Evolutionary conservation across 2,329 filamentous ascomycete species (phyloP).

Genomic region (Tolypocladium tropicale): DNA sequence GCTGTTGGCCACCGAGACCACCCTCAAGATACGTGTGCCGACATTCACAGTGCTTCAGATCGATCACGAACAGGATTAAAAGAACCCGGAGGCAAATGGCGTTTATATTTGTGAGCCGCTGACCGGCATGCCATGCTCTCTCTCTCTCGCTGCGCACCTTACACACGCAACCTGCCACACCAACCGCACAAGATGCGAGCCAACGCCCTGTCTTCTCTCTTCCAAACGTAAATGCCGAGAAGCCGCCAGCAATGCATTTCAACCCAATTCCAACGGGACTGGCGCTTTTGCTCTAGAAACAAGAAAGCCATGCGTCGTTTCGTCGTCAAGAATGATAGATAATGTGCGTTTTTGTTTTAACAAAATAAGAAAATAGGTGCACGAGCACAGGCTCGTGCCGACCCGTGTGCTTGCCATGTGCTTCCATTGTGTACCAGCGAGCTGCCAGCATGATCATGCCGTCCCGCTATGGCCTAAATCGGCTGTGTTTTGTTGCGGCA

Average conservation of each 20-base stretch:
- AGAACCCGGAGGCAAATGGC: neutral
- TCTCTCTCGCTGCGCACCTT: neutral
- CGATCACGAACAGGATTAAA: neutral
- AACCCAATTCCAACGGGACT: neutral
- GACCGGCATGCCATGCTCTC: neutral
- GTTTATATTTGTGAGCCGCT: neutral
- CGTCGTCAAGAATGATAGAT: slow-evolving; percentile 9
- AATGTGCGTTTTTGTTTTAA: no score
- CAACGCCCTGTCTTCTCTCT: neutral
- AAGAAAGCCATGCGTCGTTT: slow-evolving; percentile 9
- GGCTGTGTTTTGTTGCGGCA: neutral
- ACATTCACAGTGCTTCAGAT: neutral
- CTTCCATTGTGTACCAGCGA: neutral
- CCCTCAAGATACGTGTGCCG: neutral
- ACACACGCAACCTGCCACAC: neutral
- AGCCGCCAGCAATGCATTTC: neutral
- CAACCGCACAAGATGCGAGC: neutral
- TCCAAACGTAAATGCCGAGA: neutral
- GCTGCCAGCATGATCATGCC: neutral
- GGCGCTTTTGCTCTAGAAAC: slow-evolving; percentile 9
- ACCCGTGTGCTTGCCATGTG: neutral
- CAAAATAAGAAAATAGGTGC: slow-evolving; percentile 4
- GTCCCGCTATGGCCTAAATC: neutral
- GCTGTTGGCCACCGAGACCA: neutral
- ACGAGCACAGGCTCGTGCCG: neutral